A percentile compares a stretch with the other conserved stretches of the same genome.
Evolutionary conservation across 2,329 filamentous ascomycete genomes (phyloP).

Genomic region (Pseudocercospora fuligena): DNA sequence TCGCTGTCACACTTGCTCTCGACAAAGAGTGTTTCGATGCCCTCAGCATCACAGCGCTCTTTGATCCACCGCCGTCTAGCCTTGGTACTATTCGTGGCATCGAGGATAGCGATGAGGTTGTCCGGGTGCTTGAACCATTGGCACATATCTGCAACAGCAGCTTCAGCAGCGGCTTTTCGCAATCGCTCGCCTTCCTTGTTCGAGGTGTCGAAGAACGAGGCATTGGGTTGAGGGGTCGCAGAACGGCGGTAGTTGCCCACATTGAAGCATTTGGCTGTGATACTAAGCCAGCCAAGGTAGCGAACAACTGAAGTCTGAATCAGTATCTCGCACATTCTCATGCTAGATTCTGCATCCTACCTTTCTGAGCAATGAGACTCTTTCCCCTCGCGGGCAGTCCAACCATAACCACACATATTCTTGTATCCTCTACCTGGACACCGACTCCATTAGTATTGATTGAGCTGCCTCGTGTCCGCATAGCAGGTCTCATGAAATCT

Average conservation of each 20-base stretch:
- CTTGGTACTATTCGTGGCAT: conserved; percentile 97
- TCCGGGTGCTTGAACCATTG: conserved; percentile 80
- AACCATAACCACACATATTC: conserved; percentile 99
- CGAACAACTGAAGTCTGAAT: conserved; percentile 68
- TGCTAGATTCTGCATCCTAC: conserved; percentile 26
- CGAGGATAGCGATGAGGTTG: conserved; percentile 89
- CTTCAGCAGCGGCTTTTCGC: conserved; percentile 85
- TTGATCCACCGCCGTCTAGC: conserved; percentile 87
- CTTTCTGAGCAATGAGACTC: conserved; percentile 93
- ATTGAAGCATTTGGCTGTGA: conserved; percentile 93
- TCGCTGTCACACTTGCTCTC: conserved; percentile 98
- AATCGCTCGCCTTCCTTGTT: conserved; percentile 91
- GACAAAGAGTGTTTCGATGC: conserved; percentile 88
- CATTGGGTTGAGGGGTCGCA: conserved; percentile 85
- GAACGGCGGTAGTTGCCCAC: conserved; percentile 93
- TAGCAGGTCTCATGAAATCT: conserved; percentile 50
- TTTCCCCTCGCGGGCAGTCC: conserved; percentile 94
- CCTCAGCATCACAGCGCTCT: conserved; percentile 72
- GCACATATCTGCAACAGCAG: conserved; percentile 91
- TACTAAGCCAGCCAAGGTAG: conserved; percentile 95
- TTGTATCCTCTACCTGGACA: conserved; percentile 90
- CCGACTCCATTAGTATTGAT: conserved; percentile 64
- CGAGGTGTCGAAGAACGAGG: conserved; percentile 91
- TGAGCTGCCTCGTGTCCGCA: conserved; percentile 37
- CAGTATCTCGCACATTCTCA: conserved; percentile 9